These are phyloP conservation scores for Fusarium longipes DNA, from an alignment of 2,329 filamentous ascomycete species.

Conservation along the genomic window DNA sequence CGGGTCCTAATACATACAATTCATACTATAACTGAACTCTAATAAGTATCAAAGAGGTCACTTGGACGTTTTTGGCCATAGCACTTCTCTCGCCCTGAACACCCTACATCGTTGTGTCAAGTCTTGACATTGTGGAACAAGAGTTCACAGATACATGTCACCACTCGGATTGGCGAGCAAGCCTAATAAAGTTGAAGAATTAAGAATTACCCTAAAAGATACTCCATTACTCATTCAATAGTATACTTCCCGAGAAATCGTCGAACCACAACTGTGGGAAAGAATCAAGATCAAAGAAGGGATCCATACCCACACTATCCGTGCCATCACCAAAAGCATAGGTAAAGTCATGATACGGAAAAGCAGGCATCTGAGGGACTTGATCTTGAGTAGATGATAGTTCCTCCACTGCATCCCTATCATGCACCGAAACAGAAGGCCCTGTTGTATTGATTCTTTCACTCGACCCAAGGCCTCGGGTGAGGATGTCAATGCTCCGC, in stretches of 20 bases:
- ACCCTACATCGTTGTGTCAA: too few relatives aligned
- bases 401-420: fast-evolving
- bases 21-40: too few relatives aligned
- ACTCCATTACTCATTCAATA: neutral
- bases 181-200: too few relatives aligned
- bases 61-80: too few relatives aligned
- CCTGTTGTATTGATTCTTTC: fast-evolving
- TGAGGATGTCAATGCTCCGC: neutral
- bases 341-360: neutral
- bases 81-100: too few relatives aligned
- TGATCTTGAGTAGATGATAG: neutral
- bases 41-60: too few relatives aligned
- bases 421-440: neutral
- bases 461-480: neutral
- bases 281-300: neutral
- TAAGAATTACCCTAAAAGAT: neutral
- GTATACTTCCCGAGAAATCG: neutral
- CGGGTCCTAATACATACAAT: too few relatives aligned
- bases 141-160: too few relatives aligned
- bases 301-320: neutral
- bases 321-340: neutral
- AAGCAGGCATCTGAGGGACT: neutral
- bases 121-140: too few relatives aligned
- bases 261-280: conserved; percentile 5
- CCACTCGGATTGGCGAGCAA: too few relatives aligned